Evolutionary conservation across 1,284 basidiomycete genomes (phyloP).

Genomic region (Ceratobasidium sp.): DNA sequence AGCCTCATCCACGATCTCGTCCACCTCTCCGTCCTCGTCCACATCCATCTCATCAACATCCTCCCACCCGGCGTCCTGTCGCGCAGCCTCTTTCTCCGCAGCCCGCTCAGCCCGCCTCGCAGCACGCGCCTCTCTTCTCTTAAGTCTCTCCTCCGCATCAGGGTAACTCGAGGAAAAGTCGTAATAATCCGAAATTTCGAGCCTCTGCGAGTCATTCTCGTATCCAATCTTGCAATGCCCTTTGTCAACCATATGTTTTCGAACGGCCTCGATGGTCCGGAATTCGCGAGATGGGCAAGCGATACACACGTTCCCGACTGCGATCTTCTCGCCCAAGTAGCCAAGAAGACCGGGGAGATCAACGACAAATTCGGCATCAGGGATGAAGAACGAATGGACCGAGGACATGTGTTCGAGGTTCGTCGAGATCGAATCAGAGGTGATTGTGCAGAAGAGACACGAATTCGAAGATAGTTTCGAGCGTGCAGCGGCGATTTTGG

Average conservation of each 20-base stretch:
- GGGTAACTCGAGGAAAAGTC: constrained; percentile 90
- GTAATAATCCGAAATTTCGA: constrained; percentile 95
- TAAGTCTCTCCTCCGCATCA: constrained; percentile 60
- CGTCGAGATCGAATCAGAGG: constrained; percentile 69
- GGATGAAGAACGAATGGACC: constrained; percentile 95
- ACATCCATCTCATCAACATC: constrained; percentile 58
- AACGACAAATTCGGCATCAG: constrained; percentile 91
- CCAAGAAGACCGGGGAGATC: constrained; percentile 86
- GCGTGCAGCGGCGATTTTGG: constrained; percentile 82
- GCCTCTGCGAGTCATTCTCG: constrained; percentile 81
- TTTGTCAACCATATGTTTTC: constrained; percentile 96
- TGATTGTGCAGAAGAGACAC: constrained; percentile 89
- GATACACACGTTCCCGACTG: constrained; percentile 92
- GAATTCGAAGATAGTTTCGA: constrained; percentile 72
- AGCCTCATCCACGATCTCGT: constrained; percentile 51
- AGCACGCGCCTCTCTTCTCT: constrained; percentile 56
- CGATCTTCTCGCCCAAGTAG: constrained; percentile 95
- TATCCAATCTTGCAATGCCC: constrained; percentile 97
- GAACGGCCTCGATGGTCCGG: constrained; percentile 83
- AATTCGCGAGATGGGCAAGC: constrained; percentile 90
- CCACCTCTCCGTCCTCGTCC: constrained; percentile 49
- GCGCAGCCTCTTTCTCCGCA: constrained; percentile 54
- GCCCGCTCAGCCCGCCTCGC: constrained; percentile 55
- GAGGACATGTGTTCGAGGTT: constrained; percentile 91
- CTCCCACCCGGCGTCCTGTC: constrained; percentile 71